Evolutionary conservation across 805 yeast genomes (phyloP).

Genomic region (Grigorovia transvaalensis): DNA sequence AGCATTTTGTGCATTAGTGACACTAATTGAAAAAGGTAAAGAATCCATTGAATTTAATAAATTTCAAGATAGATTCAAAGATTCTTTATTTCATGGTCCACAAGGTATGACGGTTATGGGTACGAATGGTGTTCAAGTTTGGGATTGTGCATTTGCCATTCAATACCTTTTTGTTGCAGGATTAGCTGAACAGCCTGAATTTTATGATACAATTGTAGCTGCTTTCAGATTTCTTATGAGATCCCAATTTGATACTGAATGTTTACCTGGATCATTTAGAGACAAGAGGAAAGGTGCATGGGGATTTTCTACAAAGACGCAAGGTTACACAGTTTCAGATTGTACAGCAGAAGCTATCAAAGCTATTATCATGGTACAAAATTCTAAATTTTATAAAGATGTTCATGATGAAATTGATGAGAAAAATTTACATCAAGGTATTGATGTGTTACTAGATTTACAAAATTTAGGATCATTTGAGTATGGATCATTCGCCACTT

Average conservation of each 20-base stretch:
- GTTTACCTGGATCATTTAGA: constrained; percentile 67
- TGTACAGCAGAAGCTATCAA: constrained; percentile 94
- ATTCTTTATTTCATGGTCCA: constrained; percentile 73
- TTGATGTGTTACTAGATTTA: constrained; percentile 63
- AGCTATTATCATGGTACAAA: constrained; percentile 84
- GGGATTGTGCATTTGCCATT: constrained; percentile 91
- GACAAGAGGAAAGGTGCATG: constrained; percentile 83
- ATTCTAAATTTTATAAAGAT: constrained; percentile 42
- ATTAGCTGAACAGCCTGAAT: constrained; percentile 57
- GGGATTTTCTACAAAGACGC: constrained; percentile 93
- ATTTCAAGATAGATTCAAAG: constrained; percentile 53
- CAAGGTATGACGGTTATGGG: constrained; percentile 93
- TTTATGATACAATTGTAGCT: constrained; percentile 47
- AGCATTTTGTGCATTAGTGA: constrained; percentile 70
- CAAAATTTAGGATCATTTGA: constrained; percentile 76
- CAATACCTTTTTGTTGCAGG: constrained; percentile 79
- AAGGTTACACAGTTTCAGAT: constrained; percentile 94
- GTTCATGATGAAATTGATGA: constrained; percentile 44
- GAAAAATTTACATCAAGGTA: constrained; percentile 49
- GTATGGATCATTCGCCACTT: constrained; percentile 86
- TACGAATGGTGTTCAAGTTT: constrained; percentile 92
- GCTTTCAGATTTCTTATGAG: constrained; percentile 65
- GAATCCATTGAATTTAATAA: constrained; percentile 50
- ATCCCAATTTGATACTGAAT: constrained; percentile 77
- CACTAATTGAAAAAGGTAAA: constrained; percentile 58